Evolutionary conservation across 2,329 filamentous ascomycete species (phyloP).

Genomic region (Claviceps monticola): DNA sequence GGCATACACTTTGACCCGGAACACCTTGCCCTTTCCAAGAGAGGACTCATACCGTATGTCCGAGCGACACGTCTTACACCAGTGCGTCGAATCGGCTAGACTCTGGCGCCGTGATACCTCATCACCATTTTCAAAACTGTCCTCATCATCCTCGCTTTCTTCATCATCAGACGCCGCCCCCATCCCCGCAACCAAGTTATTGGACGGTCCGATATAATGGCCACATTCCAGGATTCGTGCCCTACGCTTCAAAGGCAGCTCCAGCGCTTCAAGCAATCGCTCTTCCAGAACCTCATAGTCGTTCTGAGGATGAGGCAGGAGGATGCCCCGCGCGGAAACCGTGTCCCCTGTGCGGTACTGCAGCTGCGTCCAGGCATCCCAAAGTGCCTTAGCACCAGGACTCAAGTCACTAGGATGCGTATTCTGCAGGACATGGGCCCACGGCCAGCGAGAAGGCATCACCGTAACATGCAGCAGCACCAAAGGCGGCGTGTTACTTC

Average conservation of each 20-base stretch:
- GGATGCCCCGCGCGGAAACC: slow-evolving; percentile 56
- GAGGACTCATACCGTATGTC: slow-evolving; percentile 41
- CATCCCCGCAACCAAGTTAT: slow-evolving; percentile 26
- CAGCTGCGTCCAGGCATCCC: slow-evolving; percentile 51
- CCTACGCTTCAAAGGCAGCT: slow-evolving; percentile 49
- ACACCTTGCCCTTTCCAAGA: slow-evolving; percentile 42
- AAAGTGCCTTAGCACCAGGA: slow-evolving; percentile 34
- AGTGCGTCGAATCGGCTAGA: slow-evolving; percentile 28
- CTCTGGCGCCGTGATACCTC: slow-evolving; percentile 12
- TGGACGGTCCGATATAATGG: slow-evolving; percentile 55
- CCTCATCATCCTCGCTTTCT: slow-evolving; percentile 34
- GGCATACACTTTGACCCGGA: slow-evolving; percentile 79
- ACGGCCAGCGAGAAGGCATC: slow-evolving; percentile 54
- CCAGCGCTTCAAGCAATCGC: slow-evolving; percentile 58
- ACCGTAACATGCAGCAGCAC: slow-evolving; percentile 68
- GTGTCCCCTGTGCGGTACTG: slow-evolving; percentile 60
- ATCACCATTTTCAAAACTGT: slow-evolving; percentile 22
- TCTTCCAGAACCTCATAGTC: slow-evolving; percentile 73
- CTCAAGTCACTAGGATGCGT: slow-evolving; percentile 27
- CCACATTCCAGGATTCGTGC: slow-evolving; percentile 62
- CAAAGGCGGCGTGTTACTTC: slow-evolving; percentile 46
- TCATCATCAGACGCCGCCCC: slow-evolving; percentile 15
- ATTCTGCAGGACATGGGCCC: slow-evolving; percentile 41
- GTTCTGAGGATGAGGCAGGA: slow-evolving; percentile 65
- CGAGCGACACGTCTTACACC: slow-evolving; percentile 41